These are phyloP conservation scores for Amphicarpaea edgeworthii DNA, from an alignment of 306 rosid genomes.

Conservation along the genomic window DNA sequence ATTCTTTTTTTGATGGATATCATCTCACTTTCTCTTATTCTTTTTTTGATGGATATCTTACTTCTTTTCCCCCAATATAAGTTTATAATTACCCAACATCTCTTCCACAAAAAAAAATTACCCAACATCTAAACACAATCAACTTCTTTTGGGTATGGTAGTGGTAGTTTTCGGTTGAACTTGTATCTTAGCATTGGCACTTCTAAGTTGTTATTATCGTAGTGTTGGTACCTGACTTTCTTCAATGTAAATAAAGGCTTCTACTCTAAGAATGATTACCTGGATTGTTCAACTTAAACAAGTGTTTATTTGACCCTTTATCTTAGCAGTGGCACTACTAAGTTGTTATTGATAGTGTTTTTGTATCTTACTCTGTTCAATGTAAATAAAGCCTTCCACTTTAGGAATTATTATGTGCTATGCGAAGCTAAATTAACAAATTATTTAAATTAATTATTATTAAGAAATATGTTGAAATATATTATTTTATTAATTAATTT, in stretches of 20 bases:
- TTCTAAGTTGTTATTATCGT: neutral
- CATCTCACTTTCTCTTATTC: no score
- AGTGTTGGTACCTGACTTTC: neutral
- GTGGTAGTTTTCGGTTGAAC: neutral
- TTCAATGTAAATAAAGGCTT: conserved; percentile 1
- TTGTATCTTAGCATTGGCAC: neutral
- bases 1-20: no score
- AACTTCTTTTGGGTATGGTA: neutral
- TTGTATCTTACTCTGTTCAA: neutral
- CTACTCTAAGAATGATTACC: neutral
- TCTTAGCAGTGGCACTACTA: neutral
- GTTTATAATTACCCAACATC: neutral
- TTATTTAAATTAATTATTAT: no score
- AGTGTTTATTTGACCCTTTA: neutral
- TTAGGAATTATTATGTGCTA: neutral
- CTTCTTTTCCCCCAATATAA: no score
- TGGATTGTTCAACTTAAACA: neutral
- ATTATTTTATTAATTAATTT: no score
- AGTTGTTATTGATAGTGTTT: neutral
- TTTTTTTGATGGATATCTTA: no score
- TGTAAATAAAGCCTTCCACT: neutral
- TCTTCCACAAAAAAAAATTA: no score
- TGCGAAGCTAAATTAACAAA: no score
- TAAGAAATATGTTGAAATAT: no score
- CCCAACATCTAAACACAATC: neutral